phyloP scores from a whole-genome alignment of 2,329 filamentous ascomycete genomes.

The Colletotrichum sp. region DNA sequence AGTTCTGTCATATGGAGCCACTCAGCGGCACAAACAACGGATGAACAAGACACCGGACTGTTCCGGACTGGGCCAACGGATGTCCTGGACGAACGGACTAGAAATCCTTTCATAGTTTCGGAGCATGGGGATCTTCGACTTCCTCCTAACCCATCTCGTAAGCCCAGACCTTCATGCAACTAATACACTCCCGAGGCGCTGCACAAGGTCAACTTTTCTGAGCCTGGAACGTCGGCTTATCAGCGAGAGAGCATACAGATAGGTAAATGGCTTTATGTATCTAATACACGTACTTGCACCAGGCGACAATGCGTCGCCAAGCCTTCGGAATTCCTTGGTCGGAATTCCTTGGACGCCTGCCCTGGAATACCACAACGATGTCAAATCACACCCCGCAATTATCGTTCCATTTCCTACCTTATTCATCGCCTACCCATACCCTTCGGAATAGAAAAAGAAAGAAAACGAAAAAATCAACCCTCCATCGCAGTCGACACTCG shows the following conservation, averaged over 20 bases:
- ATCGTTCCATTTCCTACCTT: slow-evolving; percentile 9
- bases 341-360: slow-evolving; percentile 10
- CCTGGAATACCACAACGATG: background rate
- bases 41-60: background rate
- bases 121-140: background rate
- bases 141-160: background rate
- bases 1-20: background rate
- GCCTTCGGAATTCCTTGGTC: slow-evolving; percentile 5
- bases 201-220: background rate
- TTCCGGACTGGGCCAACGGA: slow-evolving; percentile 8
- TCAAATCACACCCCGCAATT: slow-evolving; percentile 10
- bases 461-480: background rate
- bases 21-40: background rate
- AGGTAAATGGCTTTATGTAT: background rate
- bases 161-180: background rate
- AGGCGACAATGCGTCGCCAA: background rate
- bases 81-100: slow-evolving; percentile 5
- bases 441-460: background rate
- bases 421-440: slow-evolving; percentile 6
- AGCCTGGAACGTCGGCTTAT: background rate
- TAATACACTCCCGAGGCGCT: background rate
- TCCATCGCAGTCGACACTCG: background rate
- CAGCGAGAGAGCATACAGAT: background rate
- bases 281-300: slow-evolving; percentile 11
- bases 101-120: background rate